A percentile compares a stretch with the other conserved stretches of the same genome.
phyloP scores from a whole-genome alignment of 768 basidiomycete genomes.

The Tulasnella sp. region DNA sequence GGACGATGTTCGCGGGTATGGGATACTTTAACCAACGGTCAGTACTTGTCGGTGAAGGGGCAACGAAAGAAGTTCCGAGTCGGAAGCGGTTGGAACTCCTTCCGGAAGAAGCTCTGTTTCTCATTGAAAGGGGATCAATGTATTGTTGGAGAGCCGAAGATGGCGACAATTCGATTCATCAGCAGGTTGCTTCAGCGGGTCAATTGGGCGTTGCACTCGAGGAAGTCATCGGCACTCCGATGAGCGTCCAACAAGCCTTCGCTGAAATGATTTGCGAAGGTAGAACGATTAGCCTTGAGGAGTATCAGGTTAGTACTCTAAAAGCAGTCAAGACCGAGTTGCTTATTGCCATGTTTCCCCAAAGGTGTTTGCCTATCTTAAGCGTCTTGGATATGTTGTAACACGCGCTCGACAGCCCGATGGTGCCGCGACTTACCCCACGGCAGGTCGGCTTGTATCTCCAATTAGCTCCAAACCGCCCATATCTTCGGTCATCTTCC shows the following conservation, averaged over 20 bases:
- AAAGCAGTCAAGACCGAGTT: background rate
- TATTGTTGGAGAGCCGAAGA: slow-evolving; percentile 63
- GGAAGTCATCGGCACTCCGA: slow-evolving; percentile 50
- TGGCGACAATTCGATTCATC: slow-evolving; percentile 14
- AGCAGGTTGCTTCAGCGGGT: background rate
- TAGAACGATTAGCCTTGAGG: slow-evolving; percentile 60
- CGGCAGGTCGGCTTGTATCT: slow-evolving; percentile 32
- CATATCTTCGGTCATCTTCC: background rate
- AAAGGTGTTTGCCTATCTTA: slow-evolving; percentile 93
- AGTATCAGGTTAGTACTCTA: slow-evolving; percentile 57
- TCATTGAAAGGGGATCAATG: slow-evolving; percentile 80
- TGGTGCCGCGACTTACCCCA: slow-evolving; percentile 39
- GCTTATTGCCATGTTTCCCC: background rate
- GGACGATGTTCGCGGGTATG: slow-evolving; percentile 72
- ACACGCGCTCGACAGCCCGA: slow-evolving; percentile 57
- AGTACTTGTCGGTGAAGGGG: slow-evolving; percentile 25
- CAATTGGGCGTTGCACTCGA: slow-evolving; percentile 18
- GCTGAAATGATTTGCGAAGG: slow-evolving; percentile 73
- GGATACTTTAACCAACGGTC: slow-evolving; percentile 57
- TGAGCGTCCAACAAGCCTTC: slow-evolving; percentile 88
- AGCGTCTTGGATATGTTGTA: slow-evolving; percentile 82
- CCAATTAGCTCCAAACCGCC: slow-evolving; percentile 22
- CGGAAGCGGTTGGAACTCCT: slow-evolving; percentile 68
- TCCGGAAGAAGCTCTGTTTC: slow-evolving; percentile 91
- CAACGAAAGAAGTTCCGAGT: slow-evolving; percentile 20